A percentile compares a stretch with the other conserved stretches of the same genome.
These are phyloP conservation scores for Cymodocea nodosa DNA, from an alignment of 116 monocot genomes.

Conservation along the genomic window DNA sequence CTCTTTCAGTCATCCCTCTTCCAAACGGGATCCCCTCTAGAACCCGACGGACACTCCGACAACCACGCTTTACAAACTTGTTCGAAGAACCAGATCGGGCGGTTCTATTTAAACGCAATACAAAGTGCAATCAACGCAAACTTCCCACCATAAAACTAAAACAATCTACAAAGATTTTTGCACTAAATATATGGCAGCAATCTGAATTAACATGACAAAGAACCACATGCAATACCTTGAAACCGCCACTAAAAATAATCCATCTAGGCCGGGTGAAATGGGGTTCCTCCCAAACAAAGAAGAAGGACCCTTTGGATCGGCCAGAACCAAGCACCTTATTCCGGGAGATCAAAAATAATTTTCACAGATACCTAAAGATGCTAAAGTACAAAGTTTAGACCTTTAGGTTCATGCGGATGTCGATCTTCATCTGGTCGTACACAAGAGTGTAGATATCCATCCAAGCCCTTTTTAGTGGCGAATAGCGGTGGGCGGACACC, in stretches of 20 bases:
- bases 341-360: not conserved
- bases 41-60: too few relatives aligned
- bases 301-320: slow-evolving; percentile 7
- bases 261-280: slow-evolving; percentile 17
- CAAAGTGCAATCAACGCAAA: too few relatives aligned
- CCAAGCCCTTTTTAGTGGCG: slow-evolving; percentile 66
- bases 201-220: slow-evolving; percentile 10
- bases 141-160: too few relatives aligned
- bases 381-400: slow-evolving; percentile 4
- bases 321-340: not conserved
- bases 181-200: slow-evolving; percentile 10
- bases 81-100: too few relatives aligned
- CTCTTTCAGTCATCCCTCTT: too few relatives aligned
- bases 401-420: slow-evolving; percentile 95
- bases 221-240: slow-evolving; percentile 6
- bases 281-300: not conserved
- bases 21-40: too few relatives aligned
- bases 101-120: too few relatives aligned
- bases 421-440: slow-evolving; percentile 85
- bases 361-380: not conserved
- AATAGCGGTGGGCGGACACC: slow-evolving; percentile 62
- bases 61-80: too few relatives aligned
- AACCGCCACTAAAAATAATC: slow-evolving; percentile 5
- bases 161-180: too few relatives aligned
- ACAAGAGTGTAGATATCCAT: slow-evolving; percentile 86